A percentile compares a stretch with the other conserved stretches of the same genome.
Conservation (phyloP, 768 basidiomycete genomes). For the Coprinopsis sp. region DNA sequence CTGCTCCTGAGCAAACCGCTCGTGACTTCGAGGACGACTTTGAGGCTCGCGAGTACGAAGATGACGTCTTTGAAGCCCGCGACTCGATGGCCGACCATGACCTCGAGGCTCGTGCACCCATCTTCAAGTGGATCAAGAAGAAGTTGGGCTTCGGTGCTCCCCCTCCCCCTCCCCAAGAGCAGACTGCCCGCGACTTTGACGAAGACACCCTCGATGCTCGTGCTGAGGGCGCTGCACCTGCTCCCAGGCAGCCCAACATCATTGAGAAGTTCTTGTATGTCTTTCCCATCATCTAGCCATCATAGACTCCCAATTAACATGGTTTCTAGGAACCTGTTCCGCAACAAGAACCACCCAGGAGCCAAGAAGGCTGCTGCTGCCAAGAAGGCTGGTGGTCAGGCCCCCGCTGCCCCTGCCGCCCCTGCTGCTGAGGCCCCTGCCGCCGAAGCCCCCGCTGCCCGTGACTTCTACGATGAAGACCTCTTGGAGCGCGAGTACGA, state of each 20-base stretch:
- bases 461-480: constrained; percentile 4
- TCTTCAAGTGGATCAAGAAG: neutral
- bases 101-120: neutral
- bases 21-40: neutral
- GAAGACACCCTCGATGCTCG: neutral
- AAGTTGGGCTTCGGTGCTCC: neutral
- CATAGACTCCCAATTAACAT: neutral
- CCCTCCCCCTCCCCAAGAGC: neutral
- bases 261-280: constrained; percentile 2
- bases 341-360: neutral
- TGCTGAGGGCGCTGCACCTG: neutral
- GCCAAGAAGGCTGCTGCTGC: constrained; percentile 4
- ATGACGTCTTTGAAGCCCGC: constrained; percentile 2
- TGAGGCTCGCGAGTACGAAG: constrained; percentile 5
- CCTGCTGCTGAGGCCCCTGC: neutral
- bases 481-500: neutral
- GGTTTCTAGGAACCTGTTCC: neutral
- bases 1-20: neutral
- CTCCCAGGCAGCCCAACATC: neutral
- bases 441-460: neutral
- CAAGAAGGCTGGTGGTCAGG: neutral
- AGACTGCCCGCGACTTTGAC: neutral
- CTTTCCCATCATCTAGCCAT: neutral
- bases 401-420: neutral
- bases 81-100: neutral